Evolutionary conservation across 2,329 filamentous ascomycete species (phyloP).

Genomic region (Hypocrella siamensis): DNA sequence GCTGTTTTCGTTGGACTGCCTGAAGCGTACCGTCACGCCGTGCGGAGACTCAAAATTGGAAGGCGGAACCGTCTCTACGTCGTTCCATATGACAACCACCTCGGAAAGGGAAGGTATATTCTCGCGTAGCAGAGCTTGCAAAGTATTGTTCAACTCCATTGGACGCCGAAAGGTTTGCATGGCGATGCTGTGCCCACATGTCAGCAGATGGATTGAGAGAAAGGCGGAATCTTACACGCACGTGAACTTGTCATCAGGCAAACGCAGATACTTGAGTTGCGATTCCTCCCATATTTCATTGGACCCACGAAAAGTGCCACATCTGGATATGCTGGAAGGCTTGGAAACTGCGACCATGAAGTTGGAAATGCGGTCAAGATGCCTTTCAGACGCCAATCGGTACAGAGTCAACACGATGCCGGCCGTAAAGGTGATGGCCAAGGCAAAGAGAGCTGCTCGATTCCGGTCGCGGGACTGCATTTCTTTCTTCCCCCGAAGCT

Average conservation of each 20-base stretch:
- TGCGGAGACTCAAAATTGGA: constrained; percentile 12
- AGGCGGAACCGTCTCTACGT: constrained; percentile 14
- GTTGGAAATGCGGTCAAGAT: no score
- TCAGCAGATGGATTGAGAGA: neutral
- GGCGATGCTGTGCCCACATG: constrained; percentile 14
- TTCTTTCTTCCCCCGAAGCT: no score
- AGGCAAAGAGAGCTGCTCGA: no score
- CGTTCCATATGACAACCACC: constrained; percentile 22
- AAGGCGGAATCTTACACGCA: constrained; percentile 2
- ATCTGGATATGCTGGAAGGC: neutral
- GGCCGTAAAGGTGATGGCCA: no score
- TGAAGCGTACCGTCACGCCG: constrained; percentile 18
- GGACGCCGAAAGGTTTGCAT: constrained; percentile 21
- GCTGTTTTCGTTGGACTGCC: constrained; percentile 16
- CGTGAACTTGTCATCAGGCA: constrained; percentile 17
- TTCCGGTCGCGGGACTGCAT: no score
- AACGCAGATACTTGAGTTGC: constrained; percentile 9
- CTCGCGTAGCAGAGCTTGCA: constrained; percentile 11
- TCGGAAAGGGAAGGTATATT: constrained; percentile 20
- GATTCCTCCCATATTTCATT: constrained; percentile 9
- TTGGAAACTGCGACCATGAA: neutral
- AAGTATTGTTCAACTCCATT: constrained; percentile 16
- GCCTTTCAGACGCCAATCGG: no score
- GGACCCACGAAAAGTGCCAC: constrained; percentile 1
- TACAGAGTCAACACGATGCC: no score